Evolutionary conservation across 2,329 filamentous ascomycete species (phyloP), one percentile per base, ranked within the genome.

Genomic region (Talaromyces sp.): DNA sequence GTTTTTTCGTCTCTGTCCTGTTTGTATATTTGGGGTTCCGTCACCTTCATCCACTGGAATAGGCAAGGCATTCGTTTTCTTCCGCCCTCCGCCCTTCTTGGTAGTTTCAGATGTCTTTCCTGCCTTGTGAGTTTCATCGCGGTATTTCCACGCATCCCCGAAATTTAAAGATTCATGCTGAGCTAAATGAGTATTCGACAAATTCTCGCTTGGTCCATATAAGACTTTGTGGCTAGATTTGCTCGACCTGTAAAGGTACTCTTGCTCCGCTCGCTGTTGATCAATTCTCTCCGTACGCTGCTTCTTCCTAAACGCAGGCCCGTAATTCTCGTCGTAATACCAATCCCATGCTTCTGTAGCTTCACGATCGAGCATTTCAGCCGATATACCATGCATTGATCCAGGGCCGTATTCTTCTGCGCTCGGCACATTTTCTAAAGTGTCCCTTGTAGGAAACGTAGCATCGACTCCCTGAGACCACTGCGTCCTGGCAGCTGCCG

Each of bases 301-400:
- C 16, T 71, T 74, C 56, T 69, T 69, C 6, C 69, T 67, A 62
- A 86, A 84, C 1, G 58, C 65, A 12, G 73, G 69, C 46, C 75
- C 75, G 28, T 80, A 76, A 23, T 74, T 73, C 25, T 72, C 65
- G 9, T 76, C 69, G 58, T 78, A 76, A 67, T 84, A 86, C 85
- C 84, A 87, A 54, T 79, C 75, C 80, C 81, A 84, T 18, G 77
- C 77, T 7, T 69, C 66, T 1, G 75, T 77, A n/a, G 75, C 72
- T 66, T 86, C 83, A 42, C 70, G 75, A 58, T 76, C 69, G 42
- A 79, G 65, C 28, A 76, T 72, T 42, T 76, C 76, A 21, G 76
- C 72, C 3, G 74, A 70, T 63, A 79, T 72, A 18, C 79, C 82
- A 67, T 79, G 79, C 12, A 77, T 80, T 54, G 65, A 73, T 62